Conservation (phyloP, 2,329 filamentous ascomycete species). For the Chalara sp. region DNA sequence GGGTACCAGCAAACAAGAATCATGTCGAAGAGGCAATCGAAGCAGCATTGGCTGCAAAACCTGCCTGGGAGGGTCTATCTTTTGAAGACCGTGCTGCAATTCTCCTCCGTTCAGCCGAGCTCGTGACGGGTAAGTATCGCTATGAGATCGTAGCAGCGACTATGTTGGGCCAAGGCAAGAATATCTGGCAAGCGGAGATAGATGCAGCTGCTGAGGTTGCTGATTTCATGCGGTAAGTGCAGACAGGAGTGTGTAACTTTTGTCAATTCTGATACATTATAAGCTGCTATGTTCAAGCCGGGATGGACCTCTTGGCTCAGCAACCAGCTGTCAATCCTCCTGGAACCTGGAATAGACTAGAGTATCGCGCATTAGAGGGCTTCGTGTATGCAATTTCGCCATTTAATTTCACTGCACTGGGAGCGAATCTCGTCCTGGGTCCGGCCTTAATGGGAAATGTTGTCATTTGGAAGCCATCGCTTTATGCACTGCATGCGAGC, state of each 20-base stretch:
- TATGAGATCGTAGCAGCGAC: conserved; percentile 96
- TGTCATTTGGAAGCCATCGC: conserved; percentile 94
- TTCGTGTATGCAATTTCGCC: conserved; percentile 93
- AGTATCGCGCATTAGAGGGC: conserved; percentile 84
- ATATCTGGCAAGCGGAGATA: conserved; percentile 98
- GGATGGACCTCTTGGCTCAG: conserved; percentile 80
- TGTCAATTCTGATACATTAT: neutral
- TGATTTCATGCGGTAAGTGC: conserved; percentile 61
- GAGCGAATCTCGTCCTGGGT: conserved; percentile 74
- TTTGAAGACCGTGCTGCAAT: conserved; percentile 88
- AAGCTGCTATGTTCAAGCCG: conserved; percentile 90
- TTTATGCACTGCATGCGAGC: conserved; percentile 81
- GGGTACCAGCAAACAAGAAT: neutral
- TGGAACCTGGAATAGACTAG: conserved; percentile 86
- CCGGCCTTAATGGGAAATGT: conserved; percentile 91
- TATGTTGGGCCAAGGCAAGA: conserved; percentile 96
- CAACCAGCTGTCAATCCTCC: conserved; percentile 80
- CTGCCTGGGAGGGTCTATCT: conserved; percentile 76
- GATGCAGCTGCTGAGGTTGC: conserved; percentile 87
- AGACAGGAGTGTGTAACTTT: neutral
- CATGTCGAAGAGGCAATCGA: conserved; percentile 56
- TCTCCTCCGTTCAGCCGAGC: conserved; percentile 92
- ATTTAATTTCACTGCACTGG: conserved; percentile 97
- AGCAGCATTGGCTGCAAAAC: conserved; percentile 77
- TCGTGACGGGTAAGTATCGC: conserved; percentile 86